Evolutionary conservation across 305 asterid species (phyloP).

Genomic region (Nicotiana rustica): DNA sequence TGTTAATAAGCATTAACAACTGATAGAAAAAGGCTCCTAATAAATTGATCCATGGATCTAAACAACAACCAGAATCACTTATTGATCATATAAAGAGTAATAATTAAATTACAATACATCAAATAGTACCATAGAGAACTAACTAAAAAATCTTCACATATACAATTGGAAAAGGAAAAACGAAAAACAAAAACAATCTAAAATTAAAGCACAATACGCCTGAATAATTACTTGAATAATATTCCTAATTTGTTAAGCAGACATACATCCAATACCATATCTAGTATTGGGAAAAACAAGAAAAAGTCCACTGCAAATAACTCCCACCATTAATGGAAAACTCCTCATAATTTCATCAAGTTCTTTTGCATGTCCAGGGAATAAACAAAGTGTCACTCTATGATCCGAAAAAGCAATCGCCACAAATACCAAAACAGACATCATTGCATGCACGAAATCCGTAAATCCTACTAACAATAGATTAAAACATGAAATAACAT

Average conservation of each 20-base stretch:
- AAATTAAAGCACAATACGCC: background rate
- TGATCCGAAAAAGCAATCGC: slow-evolving; percentile 89
- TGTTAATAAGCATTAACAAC: background rate
- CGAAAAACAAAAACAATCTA: background rate
- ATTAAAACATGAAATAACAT: background rate
- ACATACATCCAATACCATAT: slow-evolving; percentile 82
- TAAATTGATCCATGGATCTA: background rate
- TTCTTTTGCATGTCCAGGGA: slow-evolving; percentile 74
- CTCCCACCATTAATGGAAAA: slow-evolving; percentile 91
- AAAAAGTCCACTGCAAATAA: slow-evolving; percentile 82
- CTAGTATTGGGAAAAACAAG: slow-evolving; percentile 90
- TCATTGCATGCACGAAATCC: slow-evolving; percentile 83
- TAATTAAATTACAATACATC: background rate
- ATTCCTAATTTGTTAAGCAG: slow-evolving; percentile 45
- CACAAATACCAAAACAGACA: slow-evolving; percentile 81
- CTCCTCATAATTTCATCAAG: slow-evolving; percentile 90
- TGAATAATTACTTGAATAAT: background rate
- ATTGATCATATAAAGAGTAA: too few relatives aligned
- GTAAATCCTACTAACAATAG: slow-evolving; percentile 55
- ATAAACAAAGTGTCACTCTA: slow-evolving; percentile 77
- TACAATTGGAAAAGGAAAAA: background rate
- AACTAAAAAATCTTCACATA: background rate
- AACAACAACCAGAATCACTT: background rate
- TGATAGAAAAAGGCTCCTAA: background rate
- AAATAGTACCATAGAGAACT: background rate